Percentiles rank a stretch among this genome's conserved stretches.
Evolutionary conservation across 305 asterid genomes (phyloP).

Genomic region (Fraxinus ornus): DNA sequence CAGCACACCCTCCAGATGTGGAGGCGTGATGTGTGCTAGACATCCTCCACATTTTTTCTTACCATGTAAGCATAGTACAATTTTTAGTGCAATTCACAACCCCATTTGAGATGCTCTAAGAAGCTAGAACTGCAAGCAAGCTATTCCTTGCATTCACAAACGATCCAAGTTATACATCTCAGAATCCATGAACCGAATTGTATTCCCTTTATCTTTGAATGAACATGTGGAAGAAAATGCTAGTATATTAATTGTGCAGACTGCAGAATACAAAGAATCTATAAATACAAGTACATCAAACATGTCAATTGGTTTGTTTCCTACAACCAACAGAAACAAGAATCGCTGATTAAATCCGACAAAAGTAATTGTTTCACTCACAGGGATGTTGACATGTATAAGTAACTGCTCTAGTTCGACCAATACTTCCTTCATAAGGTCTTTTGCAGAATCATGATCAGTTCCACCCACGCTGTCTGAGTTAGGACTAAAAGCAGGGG

Average conservation of each 20-base stretch:
- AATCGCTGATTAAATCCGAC: background rate
- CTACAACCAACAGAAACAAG: constrained; percentile 1
- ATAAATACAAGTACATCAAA: constrained; percentile 16
- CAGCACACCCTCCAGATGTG: background rate
- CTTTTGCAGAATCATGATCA: constrained; percentile 39
- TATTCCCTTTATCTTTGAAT: background rate
- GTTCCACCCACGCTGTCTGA: constrained; percentile 36
- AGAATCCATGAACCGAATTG: constrained; percentile 3
- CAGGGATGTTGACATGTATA: constrained; percentile 73
- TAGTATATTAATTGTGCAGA: background rate
- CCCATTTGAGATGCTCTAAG: constrained; percentile 8
- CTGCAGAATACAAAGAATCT: constrained; percentile 1
- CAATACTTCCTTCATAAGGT: constrained; percentile 41
- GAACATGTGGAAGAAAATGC: constrained; percentile 17
- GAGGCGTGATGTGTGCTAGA: background rate
- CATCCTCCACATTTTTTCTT: background rate
- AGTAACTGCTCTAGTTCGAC: constrained; percentile 68
- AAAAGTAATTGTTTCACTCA: constrained; percentile 42
- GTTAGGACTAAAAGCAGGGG: constrained; percentile 59
- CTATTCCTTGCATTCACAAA: background rate
- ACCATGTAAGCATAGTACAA: background rate
- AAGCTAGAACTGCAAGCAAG: background rate
- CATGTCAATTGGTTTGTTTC: background rate
- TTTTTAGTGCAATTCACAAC: background rate
- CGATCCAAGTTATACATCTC: background rate